Evolutionary conservation across 225 moss, liverwort and hornwort genomes (phyloP).

Genomic region (Physcomitrium patens): DNA sequence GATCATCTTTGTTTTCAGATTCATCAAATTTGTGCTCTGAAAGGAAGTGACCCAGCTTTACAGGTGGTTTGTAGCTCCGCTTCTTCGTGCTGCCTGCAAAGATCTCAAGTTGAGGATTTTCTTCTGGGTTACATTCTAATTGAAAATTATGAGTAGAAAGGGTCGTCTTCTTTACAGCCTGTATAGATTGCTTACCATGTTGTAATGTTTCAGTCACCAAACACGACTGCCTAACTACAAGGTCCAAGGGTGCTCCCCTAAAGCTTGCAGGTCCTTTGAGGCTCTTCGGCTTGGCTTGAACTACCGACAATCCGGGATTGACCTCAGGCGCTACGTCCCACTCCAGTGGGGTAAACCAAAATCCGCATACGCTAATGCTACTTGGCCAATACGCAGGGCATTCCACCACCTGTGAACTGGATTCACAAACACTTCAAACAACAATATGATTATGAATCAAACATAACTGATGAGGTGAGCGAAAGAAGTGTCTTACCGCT

Average conservation of each 20-base stretch:
- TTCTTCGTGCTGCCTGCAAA: not conserved
- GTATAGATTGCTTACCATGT: not conserved
- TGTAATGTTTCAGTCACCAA: not conserved
- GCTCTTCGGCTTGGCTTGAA: slow-evolving; percentile 10
- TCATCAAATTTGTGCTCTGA: slow-evolving; percentile 12
- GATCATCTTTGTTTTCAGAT: not conserved
- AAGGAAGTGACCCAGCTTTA: slow-evolving; percentile 58
- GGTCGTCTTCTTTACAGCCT: not conserved
- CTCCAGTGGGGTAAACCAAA: slow-evolving; percentile 83
- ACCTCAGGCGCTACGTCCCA: slow-evolving; percentile 58
- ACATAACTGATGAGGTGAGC: not conserved
- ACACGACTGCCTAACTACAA: not conserved
- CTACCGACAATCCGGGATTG: slow-evolving; percentile 4
- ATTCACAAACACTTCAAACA: slow-evolving; percentile 35
- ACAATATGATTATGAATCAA: not conserved
- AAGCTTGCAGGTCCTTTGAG: not conserved
- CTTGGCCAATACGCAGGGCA: slow-evolving; percentile 86
- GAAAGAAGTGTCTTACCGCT: not conserved
- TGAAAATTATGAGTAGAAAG: not conserved
- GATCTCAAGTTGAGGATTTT: not conserved
- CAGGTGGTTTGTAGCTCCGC: slow-evolving; percentile 36
- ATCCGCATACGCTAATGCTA: slow-evolving; percentile 84
- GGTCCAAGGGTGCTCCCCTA: slow-evolving; percentile 10
- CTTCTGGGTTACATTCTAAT: slow-evolving; percentile 6
- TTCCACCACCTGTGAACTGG: slow-evolving; percentile 86